Conservation (phyloP, 352 stramenopile species). For the Pythium periplocum region DNA sequence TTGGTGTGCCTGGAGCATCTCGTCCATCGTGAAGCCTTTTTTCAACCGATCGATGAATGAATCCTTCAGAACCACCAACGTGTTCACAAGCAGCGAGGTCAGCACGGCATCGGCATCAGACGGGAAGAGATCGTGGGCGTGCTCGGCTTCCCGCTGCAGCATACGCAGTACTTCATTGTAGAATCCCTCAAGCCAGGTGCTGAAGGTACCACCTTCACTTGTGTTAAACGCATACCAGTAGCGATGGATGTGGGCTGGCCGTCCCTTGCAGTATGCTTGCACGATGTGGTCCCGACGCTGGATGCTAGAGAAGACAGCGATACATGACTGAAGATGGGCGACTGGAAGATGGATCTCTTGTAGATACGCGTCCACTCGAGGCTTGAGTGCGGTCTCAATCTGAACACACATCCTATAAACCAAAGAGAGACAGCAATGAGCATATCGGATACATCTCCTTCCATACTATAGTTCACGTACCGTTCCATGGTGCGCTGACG, state of each 20-base stretch:
- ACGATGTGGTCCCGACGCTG: slow-evolving; percentile 30
- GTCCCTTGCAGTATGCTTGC: slow-evolving; percentile 35
- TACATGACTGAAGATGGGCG: slow-evolving; percentile 33
- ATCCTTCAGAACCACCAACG: slow-evolving; percentile 35
- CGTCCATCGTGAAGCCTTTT: slow-evolving; percentile 22
- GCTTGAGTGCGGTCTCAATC: slow-evolving; percentile 47
- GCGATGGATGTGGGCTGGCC: slow-evolving; percentile 46
- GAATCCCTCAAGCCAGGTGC: slow-evolving; percentile 46
- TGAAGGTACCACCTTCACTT: slow-evolving; percentile 21
- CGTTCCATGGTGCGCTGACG: slow-evolving; percentile 41
- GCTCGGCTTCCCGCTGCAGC: slow-evolving; percentile 45
- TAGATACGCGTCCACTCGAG: slow-evolving; percentile 33
- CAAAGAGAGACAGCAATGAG: neutral
- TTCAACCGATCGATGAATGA: slow-evolving; percentile 53
- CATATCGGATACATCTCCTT: no score
- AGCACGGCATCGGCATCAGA: slow-evolving; percentile 25
- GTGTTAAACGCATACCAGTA: slow-evolving; percentile 46
- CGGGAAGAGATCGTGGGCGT: slow-evolving; percentile 46
- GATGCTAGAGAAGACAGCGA: slow-evolving; percentile 49
- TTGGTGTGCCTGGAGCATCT: slow-evolving; percentile 39
- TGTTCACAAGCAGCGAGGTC: slow-evolving; percentile 40
- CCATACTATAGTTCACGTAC: neutral
- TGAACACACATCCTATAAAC: slow-evolving; percentile 32
- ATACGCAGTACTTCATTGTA: slow-evolving; percentile 49
- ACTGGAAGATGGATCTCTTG: slow-evolving; percentile 38